These are phyloP conservation scores for Talaromyces sp. DNA, from an alignment of 2,329 filamentous ascomycete genomes.

Conservation along the genomic window DNA sequence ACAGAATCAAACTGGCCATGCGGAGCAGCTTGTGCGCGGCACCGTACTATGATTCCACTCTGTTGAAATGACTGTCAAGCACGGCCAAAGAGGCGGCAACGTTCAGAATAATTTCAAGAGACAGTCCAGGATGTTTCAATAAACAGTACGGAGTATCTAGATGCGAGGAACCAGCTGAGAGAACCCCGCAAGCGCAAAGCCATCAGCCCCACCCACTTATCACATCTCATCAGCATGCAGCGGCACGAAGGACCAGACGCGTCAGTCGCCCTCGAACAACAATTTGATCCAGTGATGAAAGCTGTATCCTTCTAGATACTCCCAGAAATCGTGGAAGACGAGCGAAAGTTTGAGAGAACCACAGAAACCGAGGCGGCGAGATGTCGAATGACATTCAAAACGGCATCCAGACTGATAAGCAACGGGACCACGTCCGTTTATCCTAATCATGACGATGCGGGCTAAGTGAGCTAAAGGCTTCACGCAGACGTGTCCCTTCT, in stretches of 20 bases:
- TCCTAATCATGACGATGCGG: neutral
- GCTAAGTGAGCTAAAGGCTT: neutral
- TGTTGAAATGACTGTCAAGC: neutral
- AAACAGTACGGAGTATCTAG: too few species aligned
- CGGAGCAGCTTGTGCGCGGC: neutral
- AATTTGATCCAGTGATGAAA: neutral
- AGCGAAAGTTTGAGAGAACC: neutral
- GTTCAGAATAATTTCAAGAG: neutral
- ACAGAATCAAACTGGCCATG: neutral
- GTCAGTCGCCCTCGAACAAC: neutral
- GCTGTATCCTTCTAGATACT: neutral
- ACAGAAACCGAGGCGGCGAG: neutral
- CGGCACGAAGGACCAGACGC: neutral
- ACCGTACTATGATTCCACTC: neutral
- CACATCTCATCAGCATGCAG: too few species aligned
- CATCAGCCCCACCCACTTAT: neutral
- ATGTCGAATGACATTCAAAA: neutral
- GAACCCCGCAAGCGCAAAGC: neutral
- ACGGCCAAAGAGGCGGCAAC: neutral
- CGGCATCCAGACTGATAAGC: slow-evolving; percentile 3
- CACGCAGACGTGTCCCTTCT: slow-evolving; percentile 4
- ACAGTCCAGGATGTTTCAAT: too few species aligned
- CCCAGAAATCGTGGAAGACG: neutral
- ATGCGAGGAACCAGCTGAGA: neutral
- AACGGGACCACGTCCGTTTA: slow-evolving; percentile 2